These are phyloP conservation scores for Tulasnella sp. DNA, from an alignment of 768 basidiomycete species.

Conservation along the genomic window DNA sequence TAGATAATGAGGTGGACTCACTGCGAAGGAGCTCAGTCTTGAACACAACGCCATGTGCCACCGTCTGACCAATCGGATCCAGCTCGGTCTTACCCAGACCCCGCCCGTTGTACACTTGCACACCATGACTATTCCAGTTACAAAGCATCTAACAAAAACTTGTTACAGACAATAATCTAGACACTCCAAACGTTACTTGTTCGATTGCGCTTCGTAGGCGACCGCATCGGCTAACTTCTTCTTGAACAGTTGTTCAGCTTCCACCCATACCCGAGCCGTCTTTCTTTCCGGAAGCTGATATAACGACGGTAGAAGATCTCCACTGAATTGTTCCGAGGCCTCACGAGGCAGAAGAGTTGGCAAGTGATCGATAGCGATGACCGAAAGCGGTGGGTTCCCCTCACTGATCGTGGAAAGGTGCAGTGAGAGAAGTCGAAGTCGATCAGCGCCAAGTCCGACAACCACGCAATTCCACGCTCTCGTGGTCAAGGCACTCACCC, in stretches of 20 bases:
- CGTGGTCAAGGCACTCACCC: conserved; percentile 44
- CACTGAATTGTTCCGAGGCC: conserved; percentile 92
- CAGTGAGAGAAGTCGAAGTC: not conserved
- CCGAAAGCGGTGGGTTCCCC: conserved; percentile 61
- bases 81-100: not conserved
- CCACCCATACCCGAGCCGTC: conserved; percentile 71
- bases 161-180: not conserved
- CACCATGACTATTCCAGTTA: not conserved
- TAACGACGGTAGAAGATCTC: conserved; percentile 76
- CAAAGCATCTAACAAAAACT: not conserved
- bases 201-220: not conserved
- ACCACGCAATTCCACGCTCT: not conserved
- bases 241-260: conserved; percentile 77
- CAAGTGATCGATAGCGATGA: conserved; percentile 94
- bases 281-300: conserved; percentile 62
- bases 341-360: conserved; percentile 93
- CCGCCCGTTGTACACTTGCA: not conserved
- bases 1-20: conserved; percentile 3
- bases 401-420: conserved; percentile 34
- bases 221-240: conserved; percentile 53
- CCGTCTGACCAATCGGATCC: not conserved
- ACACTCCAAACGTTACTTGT: not conserved
- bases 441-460: conserved; percentile 7
- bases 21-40: not conserved
- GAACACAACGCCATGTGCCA: not conserved